Evolutionary conservation across 805 yeast species (phyloP), one percentile per base, ranked within the genome.

Genomic region (Nakazawaea wyomingensis): DNA sequence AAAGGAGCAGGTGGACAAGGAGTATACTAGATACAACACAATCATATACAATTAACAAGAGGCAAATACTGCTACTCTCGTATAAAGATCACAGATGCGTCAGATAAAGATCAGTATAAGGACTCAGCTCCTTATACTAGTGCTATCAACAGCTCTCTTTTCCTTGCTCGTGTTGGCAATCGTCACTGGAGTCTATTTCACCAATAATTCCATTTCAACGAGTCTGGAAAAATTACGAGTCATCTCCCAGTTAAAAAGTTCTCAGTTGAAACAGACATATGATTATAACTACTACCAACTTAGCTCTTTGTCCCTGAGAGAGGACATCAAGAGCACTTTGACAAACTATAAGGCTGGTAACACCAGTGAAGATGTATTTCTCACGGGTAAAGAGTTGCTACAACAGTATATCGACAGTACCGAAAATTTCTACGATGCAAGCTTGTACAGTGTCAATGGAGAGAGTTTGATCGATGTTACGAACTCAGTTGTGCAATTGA

Each of bases 201-300:
- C 86, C 4, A 60, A 67, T 17, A 82, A 78, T 48, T 76, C 82
- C 46, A 72, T 78, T 24, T 62, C 72, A 37, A 61, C 85, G 34
- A 69, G 95, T 53, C 77, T 81, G 1, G 89, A 85, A 48, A 73
- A 89, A 44, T 65, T 89, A 20, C 76, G 76, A 52, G 86, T 86
- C 34, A 85, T 88, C 17, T 85, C 96, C 2, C 85, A 85, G 58
- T 66, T 89, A 44, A 88, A 87, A 59, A 78, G 91, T 0, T 75
- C 90, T 0, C 96, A 89, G 59, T 67, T 88, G 17, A 73, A 72
- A 43, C 96, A 87, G 61, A 74, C 78, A 32, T 64, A 85, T 45
- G 74, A 74, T 46, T 73, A 69, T 47, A 65, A 77, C 21, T 82
- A 78, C 57, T 85, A 81, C 55, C 95, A 87, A 59, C 73, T 81